Conservation (phyloP, 129 eudicot genomes). For the Helianthus tuberosus region DNA sequence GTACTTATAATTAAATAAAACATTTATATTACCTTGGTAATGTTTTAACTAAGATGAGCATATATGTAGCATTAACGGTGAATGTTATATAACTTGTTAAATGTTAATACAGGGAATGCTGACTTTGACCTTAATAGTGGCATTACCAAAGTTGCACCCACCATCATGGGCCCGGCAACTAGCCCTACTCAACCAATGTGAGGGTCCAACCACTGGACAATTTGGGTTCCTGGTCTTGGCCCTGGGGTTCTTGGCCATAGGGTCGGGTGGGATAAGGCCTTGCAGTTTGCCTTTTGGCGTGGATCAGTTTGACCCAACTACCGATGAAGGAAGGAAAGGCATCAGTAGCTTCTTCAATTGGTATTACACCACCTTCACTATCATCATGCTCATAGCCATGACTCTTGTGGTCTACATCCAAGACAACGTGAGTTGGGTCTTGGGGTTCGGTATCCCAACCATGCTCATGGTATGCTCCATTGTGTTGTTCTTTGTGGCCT, state of each 20-base stretch:
- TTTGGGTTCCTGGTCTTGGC: conserved; percentile 55
- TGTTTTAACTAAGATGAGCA: not conserved
- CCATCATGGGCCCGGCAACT: conserved; percentile 47
- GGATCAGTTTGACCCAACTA: conserved; percentile 86
- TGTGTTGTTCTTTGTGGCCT: conserved; percentile 70
- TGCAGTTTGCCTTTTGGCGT: conserved; percentile 93
- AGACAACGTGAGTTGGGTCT: conserved; percentile 68
- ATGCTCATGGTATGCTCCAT: conserved; percentile 58
- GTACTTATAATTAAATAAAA: no score
- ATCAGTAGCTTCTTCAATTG: conserved; percentile 92
- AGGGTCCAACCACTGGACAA: conserved; percentile 56
- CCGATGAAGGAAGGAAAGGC: conserved; percentile 82
- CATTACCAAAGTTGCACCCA: conserved; percentile 59
- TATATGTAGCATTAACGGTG: not conserved
- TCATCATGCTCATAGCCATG: conserved; percentile 56
- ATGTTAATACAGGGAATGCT: conserved; percentile 66
- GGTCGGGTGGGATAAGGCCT: conserved; percentile 77
- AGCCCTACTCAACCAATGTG: conserved; percentile 42
- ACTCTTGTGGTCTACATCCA: conserved; percentile 86
- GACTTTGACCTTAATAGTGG: conserved; percentile 65
- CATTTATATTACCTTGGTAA: not conserved
- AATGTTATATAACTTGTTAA: not conserved
- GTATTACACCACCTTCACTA: conserved; percentile 83
- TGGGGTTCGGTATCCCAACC: conserved; percentile 77
- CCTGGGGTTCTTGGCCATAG: conserved; percentile 55